Evolutionary conservation across 106 monocot genomes (phyloP).

Genomic region (Dioscorea zingiberensis): DNA sequence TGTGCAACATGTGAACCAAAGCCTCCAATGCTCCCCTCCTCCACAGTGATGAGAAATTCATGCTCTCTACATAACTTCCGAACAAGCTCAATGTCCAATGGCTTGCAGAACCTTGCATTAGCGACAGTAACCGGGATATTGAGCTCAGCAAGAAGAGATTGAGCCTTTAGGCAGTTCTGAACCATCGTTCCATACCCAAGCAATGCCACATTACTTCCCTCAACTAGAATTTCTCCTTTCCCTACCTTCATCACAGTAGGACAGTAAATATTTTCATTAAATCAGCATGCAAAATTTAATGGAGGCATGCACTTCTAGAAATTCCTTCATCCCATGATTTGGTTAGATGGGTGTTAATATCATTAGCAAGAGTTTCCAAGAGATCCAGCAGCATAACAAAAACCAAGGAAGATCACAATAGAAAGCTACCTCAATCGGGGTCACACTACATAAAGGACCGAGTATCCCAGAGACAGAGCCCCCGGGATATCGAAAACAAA

Average conservation of each 20-base stretch:
- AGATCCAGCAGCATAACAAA: too few relatives aligned
- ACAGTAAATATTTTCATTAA: neutral
- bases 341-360: too few relatives aligned
- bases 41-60: conserved; percentile 63
- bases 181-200: conserved; percentile 79
- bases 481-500: conserved; percentile 67
- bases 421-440: conserved; percentile 34
- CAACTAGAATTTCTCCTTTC: conserved; percentile 58
- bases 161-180: conserved; percentile 69
- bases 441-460: conserved; percentile 14
- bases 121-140: conserved; percentile 63
- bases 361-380: too few relatives aligned
- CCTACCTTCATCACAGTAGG: conserved; percentile 40
- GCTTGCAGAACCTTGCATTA: conserved; percentile 88
- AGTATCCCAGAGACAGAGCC: conserved; percentile 24
- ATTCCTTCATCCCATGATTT: too few relatives aligned
- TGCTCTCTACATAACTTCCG: conserved; percentile 55
- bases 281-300: too few relatives aligned
- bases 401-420: neutral
- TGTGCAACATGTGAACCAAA: conserved; percentile 82
- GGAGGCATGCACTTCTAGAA: too few relatives aligned
- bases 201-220: conserved; percentile 60
- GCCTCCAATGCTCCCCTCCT: conserved; percentile 79
- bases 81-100: conserved; percentile 70
- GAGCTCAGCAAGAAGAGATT: conserved; percentile 41